phyloP scores from a whole-genome alignment of 306 rosid species.

The Canavalia ensiformis region DNA sequence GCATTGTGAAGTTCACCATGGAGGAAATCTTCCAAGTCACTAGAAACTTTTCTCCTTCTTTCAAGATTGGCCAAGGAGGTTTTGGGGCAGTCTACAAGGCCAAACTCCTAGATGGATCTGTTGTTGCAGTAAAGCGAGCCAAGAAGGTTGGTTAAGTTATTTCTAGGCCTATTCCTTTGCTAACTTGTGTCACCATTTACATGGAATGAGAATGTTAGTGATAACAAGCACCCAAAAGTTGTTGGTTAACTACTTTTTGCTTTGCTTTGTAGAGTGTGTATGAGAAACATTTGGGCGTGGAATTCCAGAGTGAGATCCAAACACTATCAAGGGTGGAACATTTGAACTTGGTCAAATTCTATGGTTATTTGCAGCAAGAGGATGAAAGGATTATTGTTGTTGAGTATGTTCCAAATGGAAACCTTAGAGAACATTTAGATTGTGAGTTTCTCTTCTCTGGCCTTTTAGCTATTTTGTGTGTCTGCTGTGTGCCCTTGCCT shows the following conservation, averaged over 20 bases:
- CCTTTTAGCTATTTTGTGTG: constrained; percentile 12
- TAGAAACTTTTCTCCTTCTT: constrained; percentile 81
- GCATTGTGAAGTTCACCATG: constrained; percentile 66
- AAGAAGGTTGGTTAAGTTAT: constrained; percentile 72
- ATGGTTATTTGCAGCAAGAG: constrained; percentile 76
- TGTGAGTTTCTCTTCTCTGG: constrained; percentile 63
- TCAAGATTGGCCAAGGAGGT: constrained; percentile 96
- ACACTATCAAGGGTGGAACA: constrained; percentile 89
- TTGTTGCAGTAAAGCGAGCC: constrained; percentile 91
- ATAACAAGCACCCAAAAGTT: constrained; percentile 13
- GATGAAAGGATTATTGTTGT: constrained; percentile 86
- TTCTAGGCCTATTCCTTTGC: neutral
- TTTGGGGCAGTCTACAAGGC: constrained; percentile 92
- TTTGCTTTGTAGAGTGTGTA: constrained; percentile 64
- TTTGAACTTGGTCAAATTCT: constrained; percentile 83
- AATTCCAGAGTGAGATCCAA: constrained; percentile 89
- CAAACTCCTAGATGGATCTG: constrained; percentile 72
- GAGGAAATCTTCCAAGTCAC: constrained; percentile 81
- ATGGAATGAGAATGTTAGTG: constrained; percentile 34
- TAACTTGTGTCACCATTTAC: constrained; percentile 27
- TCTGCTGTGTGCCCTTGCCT: constrained; percentile 15
- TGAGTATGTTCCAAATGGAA: constrained; percentile 94
- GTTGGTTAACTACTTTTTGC: constrained; percentile 38
- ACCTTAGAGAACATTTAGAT: constrained; percentile 93
- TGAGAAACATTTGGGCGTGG: constrained; percentile 82